Evolutionary conservation across 1,284 basidiomycete species (phyloP), one percentile per base, ranked within the genome.

Genomic region (Marasmius oreades): DNA sequence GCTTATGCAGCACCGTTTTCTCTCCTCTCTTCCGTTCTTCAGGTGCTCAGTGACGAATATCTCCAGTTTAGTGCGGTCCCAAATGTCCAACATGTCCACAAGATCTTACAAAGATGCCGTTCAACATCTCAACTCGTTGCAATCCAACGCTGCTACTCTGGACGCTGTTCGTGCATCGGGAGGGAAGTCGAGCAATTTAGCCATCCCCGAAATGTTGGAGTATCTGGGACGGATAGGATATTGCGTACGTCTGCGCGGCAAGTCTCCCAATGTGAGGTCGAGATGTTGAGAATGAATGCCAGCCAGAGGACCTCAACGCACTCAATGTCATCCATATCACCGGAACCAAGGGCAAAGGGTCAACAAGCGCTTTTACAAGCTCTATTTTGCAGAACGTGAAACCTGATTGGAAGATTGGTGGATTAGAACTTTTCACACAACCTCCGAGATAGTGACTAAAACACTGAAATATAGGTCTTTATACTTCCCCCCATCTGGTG

Each of bases 261-360:
- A 28, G n/a, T 51, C 55, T 57, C 53, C 42, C 58, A 53, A 53
- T 51, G 56, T 39, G 58, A 18, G 44, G 33, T 54, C 23, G 12
- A 18, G 11, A 14, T 1, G 26, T 43, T 28, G 44, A 45, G 43
- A 23, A 62, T 37, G 24, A 48, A 18, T 31, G 42, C 53, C 67
- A 93, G 93, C 84, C 91, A 24, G 74, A 82, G 53, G 88, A 95
- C 63, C 78, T 99, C 53, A 95, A 99, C 70, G 74, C 75, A 48
- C 78, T 99, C 60, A 97, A 98, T 70, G 93, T 95, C 55, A 84
- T 99, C 33, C 97, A 99, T 75, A 88, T 99, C 66, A 96, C 97
- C 12, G 97, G 97, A 2, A 99, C 97, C 4, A 99, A 99, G 73
- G 97, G 97, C 46, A 99, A 99, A 70, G 97, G 97, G 2, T 98